Conservation (phyloP, 2,329 filamentous ascomycete genomes). For the Pseudogymnoascus sp. region DNA sequence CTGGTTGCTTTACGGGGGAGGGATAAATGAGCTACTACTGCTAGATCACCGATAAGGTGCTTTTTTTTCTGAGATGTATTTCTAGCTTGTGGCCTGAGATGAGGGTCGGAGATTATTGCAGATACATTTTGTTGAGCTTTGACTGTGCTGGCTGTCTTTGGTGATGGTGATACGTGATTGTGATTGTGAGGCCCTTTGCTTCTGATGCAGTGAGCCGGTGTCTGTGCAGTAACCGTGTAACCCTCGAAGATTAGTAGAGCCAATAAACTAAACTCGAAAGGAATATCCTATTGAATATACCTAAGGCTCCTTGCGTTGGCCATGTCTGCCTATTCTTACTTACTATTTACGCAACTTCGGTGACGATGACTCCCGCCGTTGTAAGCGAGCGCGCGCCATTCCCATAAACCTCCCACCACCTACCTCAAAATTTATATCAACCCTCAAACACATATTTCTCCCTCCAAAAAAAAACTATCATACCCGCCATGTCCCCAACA, state of each 20-base stretch:
- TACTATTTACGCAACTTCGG: neutral
- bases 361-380: neutral
- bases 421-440: neutral
- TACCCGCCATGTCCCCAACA: neutral
- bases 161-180: neutral
- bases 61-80: neutral
- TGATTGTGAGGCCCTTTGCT: neutral
- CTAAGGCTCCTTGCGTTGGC: neutral
- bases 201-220: neutral
- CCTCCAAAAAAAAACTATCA: neutral
- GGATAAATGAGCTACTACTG: neutral
- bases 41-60: neutral
- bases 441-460: neutral
- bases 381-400: neutral
- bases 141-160: neutral
- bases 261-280: neutral
- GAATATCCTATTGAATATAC: neutral
- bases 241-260: neutral
- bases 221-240: neutral
- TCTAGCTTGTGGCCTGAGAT: neutral
- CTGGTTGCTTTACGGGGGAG: neutral
- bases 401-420: neutral
- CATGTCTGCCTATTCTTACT: neutral
- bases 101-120: neutral
- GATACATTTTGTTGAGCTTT: slow-evolving; percentile 3